Evolutionary conservation across 495 filamentous ascomycete genomes (phyloP), one percentile per base, ranked within the genome.

Genomic region (Cryomyces minteri): DNA sequence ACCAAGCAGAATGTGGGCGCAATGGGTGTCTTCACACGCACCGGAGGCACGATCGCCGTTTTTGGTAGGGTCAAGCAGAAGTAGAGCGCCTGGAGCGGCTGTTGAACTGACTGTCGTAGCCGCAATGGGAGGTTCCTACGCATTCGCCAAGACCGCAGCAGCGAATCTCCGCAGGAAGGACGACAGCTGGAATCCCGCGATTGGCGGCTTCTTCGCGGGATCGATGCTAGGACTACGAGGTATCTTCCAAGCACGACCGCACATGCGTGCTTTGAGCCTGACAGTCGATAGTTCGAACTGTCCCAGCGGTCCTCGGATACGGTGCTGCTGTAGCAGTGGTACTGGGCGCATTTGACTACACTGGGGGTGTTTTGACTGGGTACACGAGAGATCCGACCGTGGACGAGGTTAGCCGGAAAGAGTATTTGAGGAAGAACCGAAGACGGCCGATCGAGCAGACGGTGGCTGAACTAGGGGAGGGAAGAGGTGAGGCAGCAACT

Each of bases 371-470:
- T 6, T 63, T 82, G 37, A 68, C 66, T 2, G 77, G 74, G 39
- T 74, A 74, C 50, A 62, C 62, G 53, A 65, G 67, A 48, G 69
- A 81, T 41, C 62, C 59, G 0, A 63, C 70, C 12, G 67, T 78
- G 44, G 88, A 95, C 56, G 83, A 94, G 55, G 87, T 80, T 49
- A 78, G 80, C 48, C 69, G 79, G 55, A 88, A 88, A 58, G 74
- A 90, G 57, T 62, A 69, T 42, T 49, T 94, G 57, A 74, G 86
- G 55, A 79, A 72, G 67, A 79, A 74, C 52, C 73, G 77, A 54
- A 71, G 86, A 59, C 71, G 77, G 49, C 81, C 86, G 18, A 70
- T 86, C 28, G 77, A 88, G 59, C 77, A 95, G 65, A 94, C 83
- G 6, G 64, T 96, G 45, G 68, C 74, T 7, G 71, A 88, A 47